Evolutionary conservation across 164 flowering plant species (phyloP).

Genomic region (Berberis vulgaris): DNA sequence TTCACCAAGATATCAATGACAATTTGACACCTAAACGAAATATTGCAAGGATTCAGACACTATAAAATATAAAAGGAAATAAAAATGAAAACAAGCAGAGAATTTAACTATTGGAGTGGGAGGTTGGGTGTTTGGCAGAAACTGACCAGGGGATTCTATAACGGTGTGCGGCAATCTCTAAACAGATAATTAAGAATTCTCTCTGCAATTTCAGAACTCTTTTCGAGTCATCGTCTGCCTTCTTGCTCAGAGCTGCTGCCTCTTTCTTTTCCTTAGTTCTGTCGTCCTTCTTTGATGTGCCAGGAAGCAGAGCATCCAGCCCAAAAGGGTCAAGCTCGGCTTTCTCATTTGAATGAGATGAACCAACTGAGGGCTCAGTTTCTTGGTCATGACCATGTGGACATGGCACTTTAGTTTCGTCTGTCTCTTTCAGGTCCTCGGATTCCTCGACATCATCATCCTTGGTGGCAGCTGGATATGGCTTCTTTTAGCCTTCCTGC

Average conservation of each 20-base stretch:
- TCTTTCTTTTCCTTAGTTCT: conserved; percentile 48
- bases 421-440: conserved; percentile 31
- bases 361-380: conserved; percentile 12
- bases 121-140: not conserved
- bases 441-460: conserved; percentile 80
- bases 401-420: conserved; percentile 21
- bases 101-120: not conserved
- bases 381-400: conserved; percentile 15
- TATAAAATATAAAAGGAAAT: not conserved
- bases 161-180: conserved; percentile 82
- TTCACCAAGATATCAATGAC: conserved; percentile 82
- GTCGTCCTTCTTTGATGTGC: conserved; percentile 38
- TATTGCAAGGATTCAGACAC: not conserved
- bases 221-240: conserved; percentile 56
- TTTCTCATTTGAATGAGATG: conserved; percentile 18
- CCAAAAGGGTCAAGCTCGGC: conserved; percentile 87
- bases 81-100: not conserved
- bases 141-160: conserved; percentile 74
- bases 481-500: conserved; percentile 58
- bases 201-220: conserved; percentile 61
- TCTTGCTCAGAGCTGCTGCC: conserved; percentile 18
- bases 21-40: conserved; percentile 80
- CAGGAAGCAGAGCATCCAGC: conserved; percentile 63
- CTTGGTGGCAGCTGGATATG: conserved; percentile 54
- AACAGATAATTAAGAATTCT: conserved; percentile 67